phyloP scores from a whole-genome alignment of 2,329 filamentous ascomycete species.

The Penicillium griseofulvum region DNA sequence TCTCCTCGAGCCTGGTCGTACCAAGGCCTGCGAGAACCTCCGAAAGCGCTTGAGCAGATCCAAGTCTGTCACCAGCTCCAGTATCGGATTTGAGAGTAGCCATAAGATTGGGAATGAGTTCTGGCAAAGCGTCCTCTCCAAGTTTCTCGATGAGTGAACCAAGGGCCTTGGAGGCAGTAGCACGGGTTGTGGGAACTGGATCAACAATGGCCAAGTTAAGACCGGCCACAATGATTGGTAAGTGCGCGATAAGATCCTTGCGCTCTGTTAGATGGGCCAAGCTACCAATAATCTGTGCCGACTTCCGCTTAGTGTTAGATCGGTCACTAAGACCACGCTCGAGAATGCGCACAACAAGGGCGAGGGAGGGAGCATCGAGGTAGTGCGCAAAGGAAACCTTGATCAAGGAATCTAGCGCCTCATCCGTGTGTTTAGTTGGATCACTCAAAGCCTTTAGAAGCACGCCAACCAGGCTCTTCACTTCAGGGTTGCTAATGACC shows the following conservation, averaged over 20 bases:
- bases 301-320: constrained; percentile 93
- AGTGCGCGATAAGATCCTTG: constrained; percentile 85
- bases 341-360: constrained; percentile 89
- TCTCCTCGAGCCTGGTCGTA: constrained; percentile 89
- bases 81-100: constrained; percentile 95
- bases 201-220: constrained; percentile 87
- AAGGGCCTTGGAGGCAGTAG: constrained; percentile 91
- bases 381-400: constrained; percentile 99
- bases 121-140: constrained; percentile 91
- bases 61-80: constrained; percentile 90
- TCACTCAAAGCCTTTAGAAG: constrained; percentile 95
- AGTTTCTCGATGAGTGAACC: constrained; percentile 98
- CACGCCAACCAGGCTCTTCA: constrained; percentile 86
- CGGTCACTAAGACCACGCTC: constrained; percentile 88
- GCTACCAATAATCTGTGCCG: constrained; percentile 96
- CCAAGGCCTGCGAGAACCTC: constrained; percentile 95
- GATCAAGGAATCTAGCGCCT: constrained; percentile 88
- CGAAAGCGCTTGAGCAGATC: constrained; percentile 91
- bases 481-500: constrained; percentile 96
- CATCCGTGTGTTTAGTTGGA: constrained; percentile 94
- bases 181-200: constrained; percentile 91
- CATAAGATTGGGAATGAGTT: constrained; percentile 97
- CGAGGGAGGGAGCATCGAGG: constrained; percentile 92
- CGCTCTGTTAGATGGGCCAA: constrained; percentile 94
- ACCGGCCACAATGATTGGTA: constrained; percentile 88